These are phyloP conservation scores for Trichosporon ovoides DNA, from an alignment of 1,284 basidiomycete genomes.

Conservation along the genomic window DNA sequence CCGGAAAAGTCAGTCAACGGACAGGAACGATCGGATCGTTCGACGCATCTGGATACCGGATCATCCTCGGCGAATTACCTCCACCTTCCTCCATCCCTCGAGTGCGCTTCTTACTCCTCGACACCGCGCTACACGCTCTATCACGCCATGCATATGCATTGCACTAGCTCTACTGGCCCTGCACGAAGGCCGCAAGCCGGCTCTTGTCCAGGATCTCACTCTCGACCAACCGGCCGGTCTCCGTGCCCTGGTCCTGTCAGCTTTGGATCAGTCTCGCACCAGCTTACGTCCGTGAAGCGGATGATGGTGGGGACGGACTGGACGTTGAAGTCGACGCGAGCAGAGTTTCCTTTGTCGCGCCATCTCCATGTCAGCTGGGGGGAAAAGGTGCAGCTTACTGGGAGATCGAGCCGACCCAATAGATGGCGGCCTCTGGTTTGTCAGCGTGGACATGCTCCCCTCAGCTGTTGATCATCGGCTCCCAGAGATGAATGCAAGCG, in stretches of 20 bases:
- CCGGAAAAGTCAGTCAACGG: too few relatives aligned
- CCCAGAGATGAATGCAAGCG: too few relatives aligned
- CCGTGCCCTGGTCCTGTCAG: conserved; percentile 52
- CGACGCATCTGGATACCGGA: too few relatives aligned
- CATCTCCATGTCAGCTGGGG: conserved; percentile 53
- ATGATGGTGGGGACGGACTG: conserved; percentile 67
- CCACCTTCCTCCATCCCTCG: not conserved
- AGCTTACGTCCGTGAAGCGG: conserved; percentile 60
- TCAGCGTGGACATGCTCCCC: too few relatives aligned
- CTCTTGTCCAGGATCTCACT: conserved; percentile 50
- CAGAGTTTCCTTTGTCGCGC: conserved; percentile 60
- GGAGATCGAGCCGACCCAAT: conserved; percentile 65
- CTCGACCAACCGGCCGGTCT: conserved; percentile 60
- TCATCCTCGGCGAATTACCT: too few relatives aligned
- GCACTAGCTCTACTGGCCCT: not conserved
- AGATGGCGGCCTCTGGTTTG: conserved; percentile 55
- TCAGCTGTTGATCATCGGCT: too few relatives aligned
- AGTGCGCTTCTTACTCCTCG: too few relatives aligned
- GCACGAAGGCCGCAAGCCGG: conserved; percentile 29
- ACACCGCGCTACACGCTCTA: too few relatives aligned
- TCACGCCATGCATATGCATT: not conserved
- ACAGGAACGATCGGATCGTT: too few relatives aligned
- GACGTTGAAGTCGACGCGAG: conserved; percentile 63
- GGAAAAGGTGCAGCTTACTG: conserved; percentile 54
- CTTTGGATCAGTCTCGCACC: not conserved